Percentiles rank a stretch among this genome's conserved stretches.
phyloP scores from a whole-genome alignment of 495 filamentous ascomycete species.

The Xylaria palmicola region DNA sequence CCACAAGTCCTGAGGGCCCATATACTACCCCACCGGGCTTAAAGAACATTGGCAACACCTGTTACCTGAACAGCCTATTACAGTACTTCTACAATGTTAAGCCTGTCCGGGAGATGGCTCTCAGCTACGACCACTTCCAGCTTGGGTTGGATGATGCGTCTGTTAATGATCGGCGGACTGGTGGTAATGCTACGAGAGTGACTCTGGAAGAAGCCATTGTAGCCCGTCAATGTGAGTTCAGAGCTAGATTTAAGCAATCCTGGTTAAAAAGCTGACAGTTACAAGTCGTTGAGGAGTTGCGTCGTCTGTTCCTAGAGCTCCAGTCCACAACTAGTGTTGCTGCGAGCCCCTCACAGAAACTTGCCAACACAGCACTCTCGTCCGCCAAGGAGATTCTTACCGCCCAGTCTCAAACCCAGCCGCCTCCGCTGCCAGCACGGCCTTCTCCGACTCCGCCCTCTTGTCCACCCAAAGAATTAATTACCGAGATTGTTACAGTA shows the following conservation, averaged over 20 bases:
- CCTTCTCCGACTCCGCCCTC: slow-evolving; percentile 27
- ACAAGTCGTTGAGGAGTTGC: slow-evolving; percentile 30
- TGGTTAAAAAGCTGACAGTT: slow-evolving; percentile 14
- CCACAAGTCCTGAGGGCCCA: background rate
- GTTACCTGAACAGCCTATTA: slow-evolving; percentile 94
- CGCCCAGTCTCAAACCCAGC: slow-evolving; percentile 18
- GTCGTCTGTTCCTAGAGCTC: slow-evolving; percentile 66
- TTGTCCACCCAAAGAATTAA: slow-evolving; percentile 8
- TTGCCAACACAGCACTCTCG: slow-evolving; percentile 74
- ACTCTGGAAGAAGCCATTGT: slow-evolving; percentile 43
- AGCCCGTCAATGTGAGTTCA: slow-evolving; percentile 31
- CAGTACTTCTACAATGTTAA: slow-evolving; percentile 93
- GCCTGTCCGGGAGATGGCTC: slow-evolving; percentile 75
- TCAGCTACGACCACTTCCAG: slow-evolving; percentile 64
- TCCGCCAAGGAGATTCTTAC: slow-evolving; percentile 31
- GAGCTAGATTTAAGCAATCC: background rate
- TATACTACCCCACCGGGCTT: slow-evolving; percentile 53
- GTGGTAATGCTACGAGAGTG: slow-evolving; percentile 37
- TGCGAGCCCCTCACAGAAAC: slow-evolving; percentile 69
- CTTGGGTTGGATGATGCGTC: slow-evolving; percentile 62
- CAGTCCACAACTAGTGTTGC: slow-evolving; percentile 53
- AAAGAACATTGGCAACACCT: slow-evolving; percentile 93
- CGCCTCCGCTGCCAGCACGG: slow-evolving; percentile 34
- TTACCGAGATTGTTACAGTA: slow-evolving; percentile 23
- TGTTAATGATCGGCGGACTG: slow-evolving; percentile 63